Base-by-base conservation (phyloP, 2,329 filamentous ascomycete species). In the Colletotrichum sp. region DNA sequence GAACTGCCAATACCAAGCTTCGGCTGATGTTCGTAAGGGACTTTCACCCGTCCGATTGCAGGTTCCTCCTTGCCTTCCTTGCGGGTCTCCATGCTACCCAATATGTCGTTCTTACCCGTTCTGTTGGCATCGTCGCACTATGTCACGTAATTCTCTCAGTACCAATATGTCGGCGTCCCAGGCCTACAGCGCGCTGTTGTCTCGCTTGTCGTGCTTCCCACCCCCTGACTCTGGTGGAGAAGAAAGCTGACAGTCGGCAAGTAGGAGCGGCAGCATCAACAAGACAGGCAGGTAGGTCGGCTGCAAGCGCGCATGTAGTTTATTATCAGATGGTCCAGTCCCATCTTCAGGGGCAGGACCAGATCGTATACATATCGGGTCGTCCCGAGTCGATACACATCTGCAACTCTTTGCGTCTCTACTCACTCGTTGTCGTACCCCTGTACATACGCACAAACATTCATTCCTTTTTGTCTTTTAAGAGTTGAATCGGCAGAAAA, bases 221-320 rank as follows among this genome's bases (percentile, higher is more conserved):
- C 16, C 70, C 73, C 70, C 70, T 65, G 70, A 60, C 21, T 24
- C 39, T 26, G 21, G 70, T 65, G 74, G 70, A 69, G 74, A 57
- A 76, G 57, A 60, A 32, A 52, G 44, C 36, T 65, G 21, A 7
- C 13, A n/a, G n/a, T 39, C 70, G 64, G 70, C 70, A 73, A 52
- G 18, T 21, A 26, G n/a, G 13, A 16, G 34, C 74, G 74, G 70
- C 34, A 65, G 21, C 39, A 32, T 26, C n/a, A 18, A 49, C 68
- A 32, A 62, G 34, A 26, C 16, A 55, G 57, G 59, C n/a, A 67
- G 15, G 18, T 21, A 36, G 26, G 28, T 34, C 12, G 28, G 26
- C 10, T 63, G 12, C 39, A 15, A 21, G 30, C 13, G 21, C 18
- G 18, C 24, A 44, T 34, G 55, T 57, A 71, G 39, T 73, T 57